These are phyloP conservation scores for Saccharomyces pastorianus DNA, from an alignment of 1,139 yeast species.

Conservation along the genomic window DNA sequence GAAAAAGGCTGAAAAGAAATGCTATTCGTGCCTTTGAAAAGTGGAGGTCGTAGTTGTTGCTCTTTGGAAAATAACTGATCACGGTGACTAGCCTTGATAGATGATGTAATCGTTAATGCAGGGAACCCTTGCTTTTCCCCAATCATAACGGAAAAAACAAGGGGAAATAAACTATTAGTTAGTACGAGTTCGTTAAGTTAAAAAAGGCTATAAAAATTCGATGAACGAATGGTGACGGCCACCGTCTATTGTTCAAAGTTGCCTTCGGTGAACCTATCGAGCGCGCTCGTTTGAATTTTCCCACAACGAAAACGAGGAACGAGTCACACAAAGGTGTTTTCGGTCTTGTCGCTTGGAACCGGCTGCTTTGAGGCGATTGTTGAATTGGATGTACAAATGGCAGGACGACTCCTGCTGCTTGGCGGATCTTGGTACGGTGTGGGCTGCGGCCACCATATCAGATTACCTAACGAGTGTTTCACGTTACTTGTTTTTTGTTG, in stretches of 20 bases:
- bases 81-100: background rate
- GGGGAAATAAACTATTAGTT: background rate
- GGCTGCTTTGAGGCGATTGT: too few relatives aligned
- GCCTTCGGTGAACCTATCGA: background rate
- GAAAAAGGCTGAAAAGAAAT: background rate
- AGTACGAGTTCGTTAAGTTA: conserved; percentile 1
- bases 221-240: background rate
- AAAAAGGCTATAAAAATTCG: background rate
- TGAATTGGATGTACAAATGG: too few relatives aligned
- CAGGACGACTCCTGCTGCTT: background rate
- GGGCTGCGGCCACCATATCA: too few relatives aligned
- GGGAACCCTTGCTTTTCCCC: background rate
- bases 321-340: background rate
- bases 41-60: background rate
- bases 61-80: background rate
- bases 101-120: background rate
- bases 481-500: too few relatives aligned
- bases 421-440: background rate
- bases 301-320: background rate
- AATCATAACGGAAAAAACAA: background rate
- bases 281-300: background rate
- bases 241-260: background rate
- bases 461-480: too few relatives aligned
- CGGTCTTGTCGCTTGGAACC: background rate
- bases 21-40: background rate